phyloP scores from a whole-genome alignment of 345 rosid species.

The Jatropha curcas region DNA sequence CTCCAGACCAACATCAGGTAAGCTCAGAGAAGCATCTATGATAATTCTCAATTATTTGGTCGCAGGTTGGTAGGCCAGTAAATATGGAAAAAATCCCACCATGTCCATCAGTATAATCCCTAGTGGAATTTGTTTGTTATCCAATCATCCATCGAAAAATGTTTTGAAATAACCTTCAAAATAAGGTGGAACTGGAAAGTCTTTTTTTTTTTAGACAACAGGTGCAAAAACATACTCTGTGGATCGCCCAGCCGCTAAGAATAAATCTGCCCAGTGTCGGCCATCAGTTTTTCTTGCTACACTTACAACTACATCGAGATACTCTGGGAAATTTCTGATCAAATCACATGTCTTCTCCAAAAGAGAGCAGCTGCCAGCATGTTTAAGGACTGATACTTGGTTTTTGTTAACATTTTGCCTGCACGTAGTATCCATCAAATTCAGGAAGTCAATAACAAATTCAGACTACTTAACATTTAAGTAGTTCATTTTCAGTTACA shows the following conservation, averaged over 20 bases:
- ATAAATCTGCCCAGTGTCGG: conserved; percentile 97
- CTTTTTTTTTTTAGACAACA: neutral
- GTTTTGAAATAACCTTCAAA: neutral
- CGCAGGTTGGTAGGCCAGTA: no score
- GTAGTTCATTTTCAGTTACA: neutral
- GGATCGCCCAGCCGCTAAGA: conserved; percentile 96
- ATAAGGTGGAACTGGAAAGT: conserved; percentile 5
- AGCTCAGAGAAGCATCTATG: neutral
- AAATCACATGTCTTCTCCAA: conserved; percentile 89
- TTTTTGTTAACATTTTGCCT: conserved; percentile 72
- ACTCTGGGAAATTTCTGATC: conserved; percentile 82
- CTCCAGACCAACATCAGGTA: neutral
- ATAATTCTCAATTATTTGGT: neutral
- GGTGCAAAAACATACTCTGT: conserved; percentile 60
- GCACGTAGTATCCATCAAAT: conserved; percentile 21
- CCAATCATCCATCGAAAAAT: neutral
- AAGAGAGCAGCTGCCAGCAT: conserved; percentile 47
- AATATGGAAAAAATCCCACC: no score
- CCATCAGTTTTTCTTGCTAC: conserved; percentile 99
- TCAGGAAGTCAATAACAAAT: neutral
- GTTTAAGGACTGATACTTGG: conserved; percentile 48
- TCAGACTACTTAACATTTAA: neutral
- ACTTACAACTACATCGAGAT: conserved; percentile 93
- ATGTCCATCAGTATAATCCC: no score
- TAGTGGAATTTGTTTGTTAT: neutral